phyloP scores from a whole-genome alignment of 345 rosid species.

The Alliaria petiolata region DNA sequence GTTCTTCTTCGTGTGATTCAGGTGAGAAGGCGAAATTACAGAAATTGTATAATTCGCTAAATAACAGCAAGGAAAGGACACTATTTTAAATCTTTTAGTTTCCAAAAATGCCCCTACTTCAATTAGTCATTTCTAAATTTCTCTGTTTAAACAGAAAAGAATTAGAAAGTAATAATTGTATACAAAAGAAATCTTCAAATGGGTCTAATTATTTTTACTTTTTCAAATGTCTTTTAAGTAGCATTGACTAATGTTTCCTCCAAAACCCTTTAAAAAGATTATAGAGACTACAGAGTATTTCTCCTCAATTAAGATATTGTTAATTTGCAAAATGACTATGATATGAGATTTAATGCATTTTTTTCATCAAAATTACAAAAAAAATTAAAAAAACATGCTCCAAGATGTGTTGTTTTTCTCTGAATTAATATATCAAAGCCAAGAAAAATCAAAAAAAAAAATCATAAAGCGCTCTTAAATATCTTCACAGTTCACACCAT shows the following conservation, averaged over 20 bases:
- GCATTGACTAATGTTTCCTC: not conserved
- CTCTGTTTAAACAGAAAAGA: not conserved
- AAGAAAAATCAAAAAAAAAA: not conserved
- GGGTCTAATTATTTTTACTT: not conserved
- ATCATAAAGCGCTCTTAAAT: not conserved
- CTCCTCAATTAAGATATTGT: too few species aligned
- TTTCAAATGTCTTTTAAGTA: not conserved
- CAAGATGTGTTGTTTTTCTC: too few species aligned
- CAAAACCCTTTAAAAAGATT: too few species aligned
- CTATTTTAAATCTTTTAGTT: conserved; percentile 10
- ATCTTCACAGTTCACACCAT: conserved; percentile 14
- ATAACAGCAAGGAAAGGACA: conserved; percentile 23
- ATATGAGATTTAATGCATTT: not conserved
- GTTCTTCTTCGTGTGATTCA: conserved; percentile 6
- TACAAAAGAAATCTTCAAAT: not conserved
- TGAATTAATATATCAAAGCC: not conserved
- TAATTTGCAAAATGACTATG: not conserved
- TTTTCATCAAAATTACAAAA: too few species aligned
- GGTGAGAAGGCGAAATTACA: not conserved
- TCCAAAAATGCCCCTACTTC: not conserved
- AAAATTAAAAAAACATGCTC: too few species aligned
- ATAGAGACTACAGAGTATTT: too few species aligned
- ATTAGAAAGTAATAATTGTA: not conserved
- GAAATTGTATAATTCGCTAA: conserved; percentile 1
- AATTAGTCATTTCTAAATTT: not conserved